These are phyloP conservation scores for Magnusiomyces paraingens DNA, from an alignment of 1,139 yeast genomes.

Conservation along the genomic window DNA sequence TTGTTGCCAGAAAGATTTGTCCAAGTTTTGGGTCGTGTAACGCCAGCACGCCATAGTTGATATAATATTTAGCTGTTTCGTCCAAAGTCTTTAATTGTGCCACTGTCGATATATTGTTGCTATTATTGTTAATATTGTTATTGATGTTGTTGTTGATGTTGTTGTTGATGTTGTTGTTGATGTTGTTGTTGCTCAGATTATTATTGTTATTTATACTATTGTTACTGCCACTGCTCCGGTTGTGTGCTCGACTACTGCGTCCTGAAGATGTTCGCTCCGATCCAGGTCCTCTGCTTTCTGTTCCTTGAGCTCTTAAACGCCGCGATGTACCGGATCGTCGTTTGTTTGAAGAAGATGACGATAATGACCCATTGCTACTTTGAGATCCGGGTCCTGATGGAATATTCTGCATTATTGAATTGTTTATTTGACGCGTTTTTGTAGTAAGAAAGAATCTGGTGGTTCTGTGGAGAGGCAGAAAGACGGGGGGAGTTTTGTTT, in stretches of 20 bases:
- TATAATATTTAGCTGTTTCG: neutral
- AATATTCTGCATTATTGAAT: no score
- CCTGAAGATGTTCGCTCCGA: neutral
- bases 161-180: constrained; percentile 10
- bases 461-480: no score
- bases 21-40: constrained; percentile 78
- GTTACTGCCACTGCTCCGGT: neutral
- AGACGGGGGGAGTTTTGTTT: no score
- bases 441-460: no score
- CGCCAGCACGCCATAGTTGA: constrained; percentile 69
- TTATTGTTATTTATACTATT: neutral
- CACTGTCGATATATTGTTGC: neutral
- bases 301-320: neutral
- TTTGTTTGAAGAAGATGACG: neutral
- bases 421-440: no score
- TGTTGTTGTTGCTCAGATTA: neutral
- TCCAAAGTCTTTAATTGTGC: constrained; percentile 9
- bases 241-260: neutral
- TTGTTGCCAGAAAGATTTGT: constrained; percentile 64
- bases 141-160: constrained; percentile 8
- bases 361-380: neutral
- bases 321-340: neutral
- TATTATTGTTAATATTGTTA: neutral
- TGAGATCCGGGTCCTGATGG: neutral
- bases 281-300: neutral